A percentile compares a stretch with the other conserved stretches of the same genome.
Conservation (phyloP, 306 rosid genomes). For the Pueraria montana region DNA sequence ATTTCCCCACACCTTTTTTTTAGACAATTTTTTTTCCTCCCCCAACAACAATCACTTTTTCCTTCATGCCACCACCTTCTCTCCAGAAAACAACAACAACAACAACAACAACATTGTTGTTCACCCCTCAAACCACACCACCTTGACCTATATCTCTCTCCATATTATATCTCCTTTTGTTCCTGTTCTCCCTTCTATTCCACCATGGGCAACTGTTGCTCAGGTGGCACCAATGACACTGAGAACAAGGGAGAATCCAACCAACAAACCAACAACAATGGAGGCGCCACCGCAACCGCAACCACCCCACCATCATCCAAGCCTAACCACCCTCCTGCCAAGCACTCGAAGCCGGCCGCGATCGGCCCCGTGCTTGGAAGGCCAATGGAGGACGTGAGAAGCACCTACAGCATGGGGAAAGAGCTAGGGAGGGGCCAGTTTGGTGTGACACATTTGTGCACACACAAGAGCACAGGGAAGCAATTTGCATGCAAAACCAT, state of each 20-base stretch:
- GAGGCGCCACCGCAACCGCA: neutral
- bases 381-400: slow-evolving; percentile 84
- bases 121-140: slow-evolving; percentile 58
- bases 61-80: slow-evolving; percentile 20
- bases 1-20: slow-evolving; percentile 43
- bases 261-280: neutral
- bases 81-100: neutral
- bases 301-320: slow-evolving; percentile 45
- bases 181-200: slow-evolving; percentile 45
- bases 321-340: slow-evolving; percentile 50
- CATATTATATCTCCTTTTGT: neutral
- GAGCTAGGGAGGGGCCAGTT: slow-evolving; percentile 96
- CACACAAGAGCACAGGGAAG: slow-evolving; percentile 75
- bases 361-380: slow-evolving; percentile 83
- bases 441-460: slow-evolving; percentile 88
- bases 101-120: slow-evolving; percentile 13
- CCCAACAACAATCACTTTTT: neutral
- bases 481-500: slow-evolving; percentile 93
- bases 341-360: slow-evolving; percentile 47
- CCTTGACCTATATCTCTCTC: slow-evolving; percentile 37
- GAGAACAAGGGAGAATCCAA: slow-evolving; percentile 48
- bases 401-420: slow-evolving; percentile 74
- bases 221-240: slow-evolving; percentile 65
- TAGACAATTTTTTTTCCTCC: slow-evolving; percentile 33
- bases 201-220: slow-evolving; percentile 98